phyloP scores from a whole-genome alignment of 1,284 basidiomycete species.

The Ganoderma leucocontextum region DNA sequence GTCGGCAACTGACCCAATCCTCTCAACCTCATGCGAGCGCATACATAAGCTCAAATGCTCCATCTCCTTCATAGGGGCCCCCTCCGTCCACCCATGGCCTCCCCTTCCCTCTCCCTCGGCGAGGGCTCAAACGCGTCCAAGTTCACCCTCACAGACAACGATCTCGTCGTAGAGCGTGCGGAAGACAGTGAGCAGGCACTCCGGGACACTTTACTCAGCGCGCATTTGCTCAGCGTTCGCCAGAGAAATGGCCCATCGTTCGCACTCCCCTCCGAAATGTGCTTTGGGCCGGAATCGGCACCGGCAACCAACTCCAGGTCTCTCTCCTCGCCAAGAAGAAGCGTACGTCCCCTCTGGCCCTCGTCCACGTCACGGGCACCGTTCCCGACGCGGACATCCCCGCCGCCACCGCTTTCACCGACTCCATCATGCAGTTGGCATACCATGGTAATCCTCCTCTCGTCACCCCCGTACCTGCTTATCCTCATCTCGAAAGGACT shows the following conservation, averaged over 20 bases:
- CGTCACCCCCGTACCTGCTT: constrained; percentile 18
- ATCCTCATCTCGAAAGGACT: constrained; percentile 49
- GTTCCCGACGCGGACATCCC: constrained; percentile 48
- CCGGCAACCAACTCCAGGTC: constrained; percentile 49
- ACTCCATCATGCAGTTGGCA: constrained; percentile 60
- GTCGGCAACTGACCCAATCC: neutral
- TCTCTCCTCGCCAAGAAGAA: constrained; percentile 53
- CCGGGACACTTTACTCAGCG: neutral
- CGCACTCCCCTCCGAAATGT: constrained; percentile 57
- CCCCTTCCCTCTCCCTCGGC: constrained; percentile 33
- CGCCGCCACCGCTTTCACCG: constrained; percentile 63
- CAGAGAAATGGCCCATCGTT: constrained; percentile 41
- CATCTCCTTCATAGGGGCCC: neutral
- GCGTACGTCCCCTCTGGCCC: constrained; percentile 46
- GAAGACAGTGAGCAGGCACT: constrained; percentile 34
- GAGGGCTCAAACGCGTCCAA: constrained; percentile 28
- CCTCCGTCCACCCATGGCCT: constrained; percentile 13
- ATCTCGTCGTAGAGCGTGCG: constrained; percentile 42
- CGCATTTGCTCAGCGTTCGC: neutral
- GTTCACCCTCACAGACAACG: constrained; percentile 42
- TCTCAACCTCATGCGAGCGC: constrained; percentile 1
- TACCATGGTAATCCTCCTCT: constrained; percentile 62
- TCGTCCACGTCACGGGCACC: constrained; percentile 53
- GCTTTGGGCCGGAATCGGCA: constrained; percentile 54
- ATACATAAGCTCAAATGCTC: constrained; percentile 1